Base-by-base conservation (phyloP, 2,329 filamentous ascomycete species). In the Aspergillus felis region DNA sequence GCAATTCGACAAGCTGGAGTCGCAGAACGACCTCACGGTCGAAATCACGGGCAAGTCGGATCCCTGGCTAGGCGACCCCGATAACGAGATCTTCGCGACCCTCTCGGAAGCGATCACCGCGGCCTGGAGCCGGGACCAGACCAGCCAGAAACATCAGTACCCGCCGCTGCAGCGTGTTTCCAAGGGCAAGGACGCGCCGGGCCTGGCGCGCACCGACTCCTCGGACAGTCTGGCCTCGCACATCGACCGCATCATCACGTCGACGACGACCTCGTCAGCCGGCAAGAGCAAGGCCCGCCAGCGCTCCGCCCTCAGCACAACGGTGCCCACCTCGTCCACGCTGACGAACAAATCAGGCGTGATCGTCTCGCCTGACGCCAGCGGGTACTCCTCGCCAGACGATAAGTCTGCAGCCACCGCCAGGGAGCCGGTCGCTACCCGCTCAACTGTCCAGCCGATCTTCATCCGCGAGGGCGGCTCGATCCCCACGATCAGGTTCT, bases 401-500 rank as follows among this genome's bases (percentile, higher is more conserved):
- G 51, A 29, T 54, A 56, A 24, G 25, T 44, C 38, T 10, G 20
- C 42, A 24, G 20, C 42, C 10, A 27, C 49, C 22, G 17, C 17
- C 8, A 3, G 4, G n/a, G 20, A 44, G 10, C 17, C 28, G 12
- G 20, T 44, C 24, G 50, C 51, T 10, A 38, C 32, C 22, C 44
- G 46, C 22, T 20, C 51, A 29, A 44, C 55, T 20, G 61, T 71
- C 10, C 66, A 69, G 54, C 93, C 92, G 0, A 80, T 99, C 3
- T 97, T 96, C 71, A 99, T 99, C 64, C 85, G 94, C 9, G 94
- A 99, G 75, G 94, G 94, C 12, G 94, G 94, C 4, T 95, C 90
- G 0, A 99, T 99, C 64, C 94, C 94, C 0, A 91, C 91, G 0
- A 97, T 97, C 56, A 81, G 94, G 5, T 97, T 97, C 70, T 72